Evolutionary conservation across 2,329 filamentous ascomycete species (phyloP).

Genomic region (Botrytis galanthina): DNA sequence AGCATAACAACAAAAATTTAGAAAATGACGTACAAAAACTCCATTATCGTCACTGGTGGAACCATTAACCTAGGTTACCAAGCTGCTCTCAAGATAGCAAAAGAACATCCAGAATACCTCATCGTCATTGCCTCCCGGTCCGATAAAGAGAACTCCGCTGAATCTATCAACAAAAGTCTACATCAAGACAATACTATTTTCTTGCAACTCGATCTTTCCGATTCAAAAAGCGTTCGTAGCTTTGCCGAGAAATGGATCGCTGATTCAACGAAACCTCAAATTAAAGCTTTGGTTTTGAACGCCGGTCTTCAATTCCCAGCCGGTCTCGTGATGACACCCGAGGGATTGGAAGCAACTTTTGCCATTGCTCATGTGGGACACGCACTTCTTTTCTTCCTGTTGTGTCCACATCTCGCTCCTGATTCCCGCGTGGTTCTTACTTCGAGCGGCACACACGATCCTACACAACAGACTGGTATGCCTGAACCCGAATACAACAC

Average conservation of each 20-base stretch:
- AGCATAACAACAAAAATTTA: background rate
- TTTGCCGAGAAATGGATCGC: conserved; percentile 24
- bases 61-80: conserved; percentile 47
- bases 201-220: conserved; percentile 37
- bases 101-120: conserved; percentile 41
- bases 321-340: conserved; percentile 39
- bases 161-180: conserved; percentile 44
- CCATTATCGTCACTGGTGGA: conserved; percentile 47
- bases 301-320: conserved; percentile 46
- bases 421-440: conserved; percentile 47
- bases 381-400: conserved; percentile 49
- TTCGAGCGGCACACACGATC: conserved; percentile 49
- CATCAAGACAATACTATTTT: conserved; percentile 44
- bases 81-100: conserved; percentile 43
- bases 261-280: conserved; percentile 38
- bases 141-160: conserved; percentile 33
- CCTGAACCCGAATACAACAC: conserved; percentile 42
- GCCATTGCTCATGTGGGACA: conserved; percentile 51
- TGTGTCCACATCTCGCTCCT: conserved; percentile 42
- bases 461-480: conserved; percentile 38
- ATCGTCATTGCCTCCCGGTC: conserved; percentile 47
- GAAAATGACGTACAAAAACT: conserved; percentile 28
- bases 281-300: conserved; percentile 48
- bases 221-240: conserved; percentile 38
- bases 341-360: conserved; percentile 50